Conservation (phyloP, 768 basidiomycete genomes). For the Boletus vinaceobasis region DNA sequence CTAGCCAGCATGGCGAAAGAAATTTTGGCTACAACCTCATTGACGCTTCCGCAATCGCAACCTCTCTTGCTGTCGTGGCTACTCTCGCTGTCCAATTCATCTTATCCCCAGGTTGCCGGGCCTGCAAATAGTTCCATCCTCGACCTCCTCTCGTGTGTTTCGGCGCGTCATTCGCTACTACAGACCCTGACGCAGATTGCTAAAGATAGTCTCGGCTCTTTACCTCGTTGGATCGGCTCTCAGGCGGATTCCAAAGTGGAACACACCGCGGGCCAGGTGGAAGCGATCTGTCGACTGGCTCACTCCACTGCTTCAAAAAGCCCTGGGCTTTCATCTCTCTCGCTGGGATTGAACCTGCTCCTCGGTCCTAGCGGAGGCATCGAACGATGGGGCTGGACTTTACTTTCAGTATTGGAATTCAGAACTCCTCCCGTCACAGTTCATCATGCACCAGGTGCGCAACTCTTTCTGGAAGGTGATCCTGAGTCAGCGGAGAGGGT, state of each 20-base stretch:
- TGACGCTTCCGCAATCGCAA: slow-evolving; percentile 66
- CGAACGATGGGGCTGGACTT: slow-evolving; percentile 88
- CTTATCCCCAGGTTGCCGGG: slow-evolving; percentile 49
- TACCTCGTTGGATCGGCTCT: slow-evolving; percentile 70
- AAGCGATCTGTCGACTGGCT: slow-evolving; percentile 60
- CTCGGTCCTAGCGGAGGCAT: slow-evolving; percentile 81
- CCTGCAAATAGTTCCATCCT: slow-evolving; percentile 47
- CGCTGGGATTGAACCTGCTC: slow-evolving; percentile 53
- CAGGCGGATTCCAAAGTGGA: slow-evolving; percentile 73
- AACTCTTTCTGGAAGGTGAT: slow-evolving; percentile 54
- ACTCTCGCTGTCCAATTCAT: slow-evolving; percentile 65
- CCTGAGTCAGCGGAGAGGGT: slow-evolving; percentile 33
- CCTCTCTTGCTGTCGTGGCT: slow-evolving; percentile 69
- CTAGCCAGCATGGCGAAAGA: slow-evolving; percentile 53
- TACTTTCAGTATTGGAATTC: slow-evolving; percentile 82
- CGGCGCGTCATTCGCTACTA: slow-evolving; percentile 45
- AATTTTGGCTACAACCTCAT: slow-evolving; percentile 51
- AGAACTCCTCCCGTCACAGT: slow-evolving; percentile 47
- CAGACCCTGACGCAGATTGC: slow-evolving; percentile 62
- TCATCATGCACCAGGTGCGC: slow-evolving; percentile 47
- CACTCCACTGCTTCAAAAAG: slow-evolving; percentile 12
- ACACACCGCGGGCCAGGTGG: slow-evolving; percentile 63
- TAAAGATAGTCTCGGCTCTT: slow-evolving; percentile 56
- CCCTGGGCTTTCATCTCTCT: slow-evolving; percentile 42
- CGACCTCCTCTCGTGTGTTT: slow-evolving; percentile 41